Base-by-base conservation (phyloP, 805 yeast genomes). In the Barnettozyma salicaria region DNA sequence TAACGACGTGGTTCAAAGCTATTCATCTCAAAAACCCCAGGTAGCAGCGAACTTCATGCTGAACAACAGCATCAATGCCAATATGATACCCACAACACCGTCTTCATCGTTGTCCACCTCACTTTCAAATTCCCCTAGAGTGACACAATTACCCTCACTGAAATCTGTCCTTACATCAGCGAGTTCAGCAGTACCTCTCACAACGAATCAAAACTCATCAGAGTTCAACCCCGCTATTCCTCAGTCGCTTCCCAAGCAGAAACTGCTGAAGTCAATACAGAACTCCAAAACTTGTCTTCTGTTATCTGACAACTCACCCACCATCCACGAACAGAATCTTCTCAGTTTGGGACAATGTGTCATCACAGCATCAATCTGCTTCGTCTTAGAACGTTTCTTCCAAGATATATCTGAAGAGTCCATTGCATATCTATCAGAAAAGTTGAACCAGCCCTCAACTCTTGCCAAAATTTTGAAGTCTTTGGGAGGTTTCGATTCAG, bases 371-470 rank as follows among this genome's bases (percentile, higher is more conserved):
- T 66, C 84, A 3, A 65, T 79, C 6, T 67, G 81, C 4, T 74
- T 72, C 49, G 72, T 81, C 10, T 62, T 84, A 36, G 90, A 81
- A 48, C 67, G 78, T 45, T 76, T 76, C 45, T 78, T 80, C 50
- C 64, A 64, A 20, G 70, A 69, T 38, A 60, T 77, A 31, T 68
- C 73, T 26, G 66, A 69, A 7, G 70, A 74, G 6, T 78, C 86
- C 2, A 63, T 75, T 32, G 72, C 68, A 27, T 75, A 76, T 44
- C 53, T 76, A 14, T 57, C 68, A 17, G 58, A 59, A 6, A 65
- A 76, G 58, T 42, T 81, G 42, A 59, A 58, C 59, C 43, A 64
- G 31, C 58, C 57, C 44, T 63, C 65, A 38, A 53, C 56, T 5
- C 29, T 62, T 10, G 51, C 67, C 7, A 48, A 50, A 26, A 42